Percentiles rank a stretch among this genome's conserved stretches.
These are phyloP conservation scores for Hypoxylon rickii DNA, from an alignment of 495 filamentous ascomycete genomes.

Conservation along the genomic window DNA sequence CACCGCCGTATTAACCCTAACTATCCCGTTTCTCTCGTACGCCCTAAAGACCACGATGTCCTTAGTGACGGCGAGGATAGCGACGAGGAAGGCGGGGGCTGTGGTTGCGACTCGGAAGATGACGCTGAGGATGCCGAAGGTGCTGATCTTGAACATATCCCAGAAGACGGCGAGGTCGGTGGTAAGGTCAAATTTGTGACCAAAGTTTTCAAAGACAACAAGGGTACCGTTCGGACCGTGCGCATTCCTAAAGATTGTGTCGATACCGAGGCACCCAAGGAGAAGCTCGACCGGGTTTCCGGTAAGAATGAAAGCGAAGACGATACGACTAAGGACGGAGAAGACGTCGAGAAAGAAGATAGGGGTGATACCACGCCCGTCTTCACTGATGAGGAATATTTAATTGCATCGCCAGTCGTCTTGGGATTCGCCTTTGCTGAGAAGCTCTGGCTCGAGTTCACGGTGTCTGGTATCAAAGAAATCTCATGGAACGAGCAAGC, in stretches of 20 bases:
- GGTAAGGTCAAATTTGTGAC: slow-evolving; percentile 60
- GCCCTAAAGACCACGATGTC: slow-evolving; percentile 74
- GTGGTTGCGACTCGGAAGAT: slow-evolving; percentile 49
- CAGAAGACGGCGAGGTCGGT: slow-evolving; percentile 53
- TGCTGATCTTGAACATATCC: slow-evolving; percentile 32
- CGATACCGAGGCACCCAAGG: slow-evolving; percentile 64
- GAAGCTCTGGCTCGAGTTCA: slow-evolving; percentile 92
- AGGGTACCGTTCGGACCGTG: slow-evolving; percentile 62
- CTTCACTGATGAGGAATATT: slow-evolving; percentile 84
- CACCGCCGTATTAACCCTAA: slow-evolving; percentile 89
- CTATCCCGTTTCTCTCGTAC: slow-evolving; percentile 79
- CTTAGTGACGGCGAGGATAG: slow-evolving; percentile 63
- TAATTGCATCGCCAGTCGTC: slow-evolving; percentile 88
- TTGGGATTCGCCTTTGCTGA: slow-evolving; percentile 92
- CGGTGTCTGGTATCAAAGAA: slow-evolving; percentile 78
- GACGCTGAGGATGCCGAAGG: slow-evolving; percentile 43
- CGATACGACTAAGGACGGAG: slow-evolving; percentile 41
- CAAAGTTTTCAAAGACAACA: slow-evolving; percentile 68
- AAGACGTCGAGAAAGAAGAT: slow-evolving; percentile 22
- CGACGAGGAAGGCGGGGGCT: slow-evolving; percentile 57
- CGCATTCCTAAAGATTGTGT: slow-evolving; percentile 57
- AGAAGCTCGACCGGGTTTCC: slow-evolving; percentile 68
- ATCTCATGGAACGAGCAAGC: slow-evolving; percentile 84
- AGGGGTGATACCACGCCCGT: slow-evolving; percentile 49
- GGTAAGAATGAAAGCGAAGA: slow-evolving; percentile 46